These are phyloP conservation scores for Bruguiera hainesii DNA, from an alignment of 441 rosid genomes.

Conservation along the genomic window DNA sequence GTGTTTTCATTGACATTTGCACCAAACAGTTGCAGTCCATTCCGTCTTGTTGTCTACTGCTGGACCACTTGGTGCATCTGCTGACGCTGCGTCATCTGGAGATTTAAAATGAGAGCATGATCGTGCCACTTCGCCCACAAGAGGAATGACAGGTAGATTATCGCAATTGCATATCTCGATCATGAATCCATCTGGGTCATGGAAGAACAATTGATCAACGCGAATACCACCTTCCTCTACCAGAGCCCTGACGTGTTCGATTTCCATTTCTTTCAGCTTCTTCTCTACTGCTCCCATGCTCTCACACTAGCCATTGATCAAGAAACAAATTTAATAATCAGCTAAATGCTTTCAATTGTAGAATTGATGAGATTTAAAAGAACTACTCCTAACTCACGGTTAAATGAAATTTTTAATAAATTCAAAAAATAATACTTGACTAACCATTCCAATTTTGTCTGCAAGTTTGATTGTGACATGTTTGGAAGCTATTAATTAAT, in stretches of 20 bases:
- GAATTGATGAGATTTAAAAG: no score
- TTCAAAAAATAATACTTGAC: background rate
- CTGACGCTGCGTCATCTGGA: conserved; percentile 38
- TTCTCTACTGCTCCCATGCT: conserved; percentile 88
- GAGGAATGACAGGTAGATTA: conserved; percentile 68
- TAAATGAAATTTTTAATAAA: no score
- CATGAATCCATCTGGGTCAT: conserved; percentile 95
- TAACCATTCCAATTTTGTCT: no score
- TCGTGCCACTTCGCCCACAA: conserved; percentile 51
- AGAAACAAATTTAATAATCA: background rate
- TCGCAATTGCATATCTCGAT: conserved; percentile 95
- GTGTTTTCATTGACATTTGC: no score
- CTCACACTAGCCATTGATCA: conserved; percentile 45
- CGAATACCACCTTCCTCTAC: conserved; percentile 89
- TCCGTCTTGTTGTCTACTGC: conserved; percentile 22
- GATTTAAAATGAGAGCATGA: conserved; percentile 60
- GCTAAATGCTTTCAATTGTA: background rate
- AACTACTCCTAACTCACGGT: no score
- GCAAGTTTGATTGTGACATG: no score
- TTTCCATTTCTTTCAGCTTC: conserved; percentile 64
- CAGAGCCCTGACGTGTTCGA: conserved; percentile 45
- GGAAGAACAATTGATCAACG: conserved; percentile 87
- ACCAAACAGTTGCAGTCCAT: no score
- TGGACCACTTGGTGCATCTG: conserved; percentile 42
- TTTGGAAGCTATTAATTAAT: no score